These are phyloP conservation scores for Colletotrichum musicola DNA, from an alignment of 2,329 filamentous ascomycete genomes.

Conservation along the genomic window DNA sequence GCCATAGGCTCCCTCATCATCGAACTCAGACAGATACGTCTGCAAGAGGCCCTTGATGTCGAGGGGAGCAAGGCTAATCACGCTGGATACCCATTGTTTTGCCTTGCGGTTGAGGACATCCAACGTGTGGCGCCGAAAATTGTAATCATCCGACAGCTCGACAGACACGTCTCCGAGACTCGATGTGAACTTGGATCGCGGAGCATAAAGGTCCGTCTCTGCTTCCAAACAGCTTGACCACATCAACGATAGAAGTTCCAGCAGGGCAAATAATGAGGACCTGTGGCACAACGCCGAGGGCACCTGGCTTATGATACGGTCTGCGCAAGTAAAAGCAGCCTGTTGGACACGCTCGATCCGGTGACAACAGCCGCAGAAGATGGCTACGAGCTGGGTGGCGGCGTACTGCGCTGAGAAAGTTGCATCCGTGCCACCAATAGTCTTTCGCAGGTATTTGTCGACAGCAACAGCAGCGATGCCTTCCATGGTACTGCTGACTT, in stretches of 20 bases:
- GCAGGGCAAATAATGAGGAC: constrained; percentile 88
- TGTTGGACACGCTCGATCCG: constrained; percentile 92
- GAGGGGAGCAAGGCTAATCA: constrained; percentile 86
- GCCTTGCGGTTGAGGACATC: constrained; percentile 82
- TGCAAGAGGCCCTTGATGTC: constrained; percentile 96
- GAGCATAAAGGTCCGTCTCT: constrained; percentile 94
- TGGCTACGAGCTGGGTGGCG: constrained; percentile 86
- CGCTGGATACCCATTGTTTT: constrained; percentile 82
- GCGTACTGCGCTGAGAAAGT: constrained; percentile 91
- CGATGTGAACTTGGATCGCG: constrained; percentile 84
- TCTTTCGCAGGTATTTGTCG: constrained; percentile 82
- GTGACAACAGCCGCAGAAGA: constrained; percentile 93
- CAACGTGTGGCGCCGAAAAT: constrained; percentile 83
- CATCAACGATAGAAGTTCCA: constrained; percentile 93
- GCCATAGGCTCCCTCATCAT: constrained; percentile 90
- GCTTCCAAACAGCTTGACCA: constrained; percentile 95
- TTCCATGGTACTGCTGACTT: constrained; percentile 75
- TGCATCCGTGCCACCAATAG: constrained; percentile 76
- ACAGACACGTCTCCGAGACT: constrained; percentile 82
- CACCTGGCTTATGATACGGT: constrained; percentile 85
- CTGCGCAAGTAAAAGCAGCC: constrained; percentile 84
- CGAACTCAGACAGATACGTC: constrained; percentile 95
- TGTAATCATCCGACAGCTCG: constrained; percentile 94
- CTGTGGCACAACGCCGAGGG: constrained; percentile 93
- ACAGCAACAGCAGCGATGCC: constrained; percentile 77